A percentile compares a stretch with the other conserved stretches of the same genome.
Conservation (phyloP, 176 grass and related monocot genomes). For the Lolium rigidum region DNA sequence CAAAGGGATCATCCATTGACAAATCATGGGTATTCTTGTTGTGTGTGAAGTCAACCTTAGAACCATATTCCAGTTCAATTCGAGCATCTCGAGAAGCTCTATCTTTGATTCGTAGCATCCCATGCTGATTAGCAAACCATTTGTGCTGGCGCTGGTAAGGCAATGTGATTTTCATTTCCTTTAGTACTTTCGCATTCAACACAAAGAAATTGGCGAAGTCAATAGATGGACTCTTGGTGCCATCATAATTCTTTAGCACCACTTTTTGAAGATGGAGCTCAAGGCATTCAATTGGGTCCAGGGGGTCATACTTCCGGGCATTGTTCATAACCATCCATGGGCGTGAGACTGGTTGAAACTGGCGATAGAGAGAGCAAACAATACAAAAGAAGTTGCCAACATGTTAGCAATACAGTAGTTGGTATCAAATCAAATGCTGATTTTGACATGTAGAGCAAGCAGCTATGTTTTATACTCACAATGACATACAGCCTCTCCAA, state of each 20-base stretch:
- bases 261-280: slow-evolving; percentile 14
- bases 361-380: background rate
- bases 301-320: background rate
- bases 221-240: background rate
- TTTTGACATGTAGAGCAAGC: background rate
- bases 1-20: background rate
- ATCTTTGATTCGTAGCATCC: background rate
- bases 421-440: background rate
- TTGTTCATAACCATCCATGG: background rate
- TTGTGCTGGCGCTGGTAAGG: background rate
- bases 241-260: slow-evolving; percentile 1
- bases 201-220: slow-evolving; percentile 24
- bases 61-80: background rate
- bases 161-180: slow-evolving; percentile 8
- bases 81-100: background rate
- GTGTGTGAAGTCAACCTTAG: background rate
- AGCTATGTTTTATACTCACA: too few relatives aligned
- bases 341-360: background rate
- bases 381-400: slow-evolving; percentile 1
- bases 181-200: background rate
- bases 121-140: background rate
- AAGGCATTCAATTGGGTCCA: background rate
- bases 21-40: background rate
- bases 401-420: background rate
- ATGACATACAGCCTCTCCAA: too few relatives aligned